These are phyloP conservation scores for Rhodotorula sp. DNA, from an alignment of 1,284 basidiomycete species.

Conservation along the genomic window DNA sequence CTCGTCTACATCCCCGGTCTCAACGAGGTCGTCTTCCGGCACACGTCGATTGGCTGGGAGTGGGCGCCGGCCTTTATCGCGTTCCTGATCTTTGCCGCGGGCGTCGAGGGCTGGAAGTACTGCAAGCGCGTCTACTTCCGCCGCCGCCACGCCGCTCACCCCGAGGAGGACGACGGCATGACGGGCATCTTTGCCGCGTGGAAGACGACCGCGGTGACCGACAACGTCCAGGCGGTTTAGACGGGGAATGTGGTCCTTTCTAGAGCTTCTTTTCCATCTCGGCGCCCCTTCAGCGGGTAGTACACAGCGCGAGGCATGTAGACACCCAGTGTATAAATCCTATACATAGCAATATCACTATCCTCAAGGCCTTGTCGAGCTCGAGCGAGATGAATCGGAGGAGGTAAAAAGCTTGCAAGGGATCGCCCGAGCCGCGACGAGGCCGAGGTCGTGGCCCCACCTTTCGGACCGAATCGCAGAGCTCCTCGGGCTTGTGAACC, in stretches of 20 bases:
- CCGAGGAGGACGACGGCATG: conserved; percentile 22
- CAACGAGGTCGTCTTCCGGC: conserved; percentile 30
- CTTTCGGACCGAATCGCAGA: too few relatives aligned
- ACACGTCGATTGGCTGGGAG: conserved; percentile 31
- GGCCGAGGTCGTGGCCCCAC: too few relatives aligned
- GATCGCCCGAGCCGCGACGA: too few relatives aligned
- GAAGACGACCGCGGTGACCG: conserved; percentile 20
- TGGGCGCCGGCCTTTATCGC: conserved; percentile 27
- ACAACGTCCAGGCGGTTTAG: neutral
- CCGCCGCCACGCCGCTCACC: conserved; percentile 3
- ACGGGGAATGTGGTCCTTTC: neutral
- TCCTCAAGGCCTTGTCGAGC: too few relatives aligned
- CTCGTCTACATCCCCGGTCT: conserved; percentile 50
- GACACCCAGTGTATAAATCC: too few relatives aligned
- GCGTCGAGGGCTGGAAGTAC: conserved; percentile 35
- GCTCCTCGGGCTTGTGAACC: too few relatives aligned
- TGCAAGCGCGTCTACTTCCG: conserved; percentile 37
- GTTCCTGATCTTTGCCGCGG: conserved; percentile 21
- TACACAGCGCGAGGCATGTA: too few relatives aligned
- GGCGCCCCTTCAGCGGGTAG: too few relatives aligned
- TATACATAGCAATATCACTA: too few relatives aligned
- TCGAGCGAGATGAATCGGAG: too few relatives aligned
- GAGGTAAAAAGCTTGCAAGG: too few relatives aligned
- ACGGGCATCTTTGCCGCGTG: conserved; percentile 29
- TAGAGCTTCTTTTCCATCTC: too few relatives aligned